phyloP scores from a whole-genome alignment of 164 flowering plant genomes.

The Nymphaea thermarum region DNA sequence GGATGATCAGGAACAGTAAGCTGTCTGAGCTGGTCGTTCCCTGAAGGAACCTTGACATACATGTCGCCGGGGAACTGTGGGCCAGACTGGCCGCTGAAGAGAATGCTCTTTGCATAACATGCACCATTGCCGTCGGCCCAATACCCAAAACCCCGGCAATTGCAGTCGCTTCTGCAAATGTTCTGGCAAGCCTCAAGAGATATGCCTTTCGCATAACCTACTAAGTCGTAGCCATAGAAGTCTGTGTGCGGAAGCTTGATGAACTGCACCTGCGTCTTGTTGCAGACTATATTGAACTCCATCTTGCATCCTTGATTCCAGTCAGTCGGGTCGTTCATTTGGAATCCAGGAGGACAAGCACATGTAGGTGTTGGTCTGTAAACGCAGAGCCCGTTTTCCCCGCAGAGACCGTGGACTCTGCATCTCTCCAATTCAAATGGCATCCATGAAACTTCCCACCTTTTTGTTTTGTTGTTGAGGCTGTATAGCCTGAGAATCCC shows the following conservation, averaged over 20 bases:
- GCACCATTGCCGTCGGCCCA: background rate
- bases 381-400: slow-evolving; percentile 6
- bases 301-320: slow-evolving; percentile 29
- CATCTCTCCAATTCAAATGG: too few relatives aligned
- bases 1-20: too few relatives aligned
- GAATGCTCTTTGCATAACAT: slow-evolving; percentile 6
- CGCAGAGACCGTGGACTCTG: background rate
- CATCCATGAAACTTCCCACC: too few relatives aligned
- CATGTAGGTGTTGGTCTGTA: too few relatives aligned
- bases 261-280: slow-evolving; percentile 9
- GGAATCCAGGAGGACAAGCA: slow-evolving; percentile 9
- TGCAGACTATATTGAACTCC: slow-evolving; percentile 16
- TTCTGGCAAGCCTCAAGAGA: slow-evolving; percentile 10
- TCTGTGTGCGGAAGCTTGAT: background rate
- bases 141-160: slow-evolving; percentile 8
- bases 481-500: too few relatives aligned
- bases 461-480: too few relatives aligned
- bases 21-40: too few relatives aligned
- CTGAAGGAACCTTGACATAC: slow-evolving; percentile 5
- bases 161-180: slow-evolving; percentile 5
- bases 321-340: slow-evolving; percentile 5
- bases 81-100: slow-evolving; percentile 5
- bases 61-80: slow-evolving; percentile 1
- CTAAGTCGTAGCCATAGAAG: slow-evolving; percentile 13
- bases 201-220: background rate